Evolutionary conservation across 177 flowering plant genomes (phyloP).

Genomic region (Vitis hybrid): DNA sequence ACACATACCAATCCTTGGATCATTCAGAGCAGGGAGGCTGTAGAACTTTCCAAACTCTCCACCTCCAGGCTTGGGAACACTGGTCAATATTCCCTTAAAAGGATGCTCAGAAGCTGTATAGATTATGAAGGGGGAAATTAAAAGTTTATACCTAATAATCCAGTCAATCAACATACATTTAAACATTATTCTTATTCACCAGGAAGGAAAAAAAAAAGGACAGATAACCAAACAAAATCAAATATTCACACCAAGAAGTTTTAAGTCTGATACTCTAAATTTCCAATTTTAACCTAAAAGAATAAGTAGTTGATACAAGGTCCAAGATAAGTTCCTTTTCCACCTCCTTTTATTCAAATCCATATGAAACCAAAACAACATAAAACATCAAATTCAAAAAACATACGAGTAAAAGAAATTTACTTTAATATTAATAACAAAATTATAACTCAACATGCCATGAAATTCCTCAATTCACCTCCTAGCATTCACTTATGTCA

Average conservation of each 20-base stretch:
- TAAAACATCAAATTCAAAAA: background rate
- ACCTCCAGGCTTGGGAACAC: slow-evolving; percentile 35
- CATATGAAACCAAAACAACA: too few relatives aligned
- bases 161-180: background rate
- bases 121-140: background rate
- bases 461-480: too few relatives aligned
- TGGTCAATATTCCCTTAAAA: slow-evolving; percentile 27
- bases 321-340: background rate
- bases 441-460: too few relatives aligned
- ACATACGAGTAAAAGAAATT: too few relatives aligned
- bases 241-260: background rate
- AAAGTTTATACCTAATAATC: background rate
- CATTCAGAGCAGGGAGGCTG: slow-evolving; percentile 51
- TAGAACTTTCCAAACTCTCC: slow-evolving; percentile 50
- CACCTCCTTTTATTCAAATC: background rate
- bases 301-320: background rate
- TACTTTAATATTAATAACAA: too few relatives aligned
- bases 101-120: slow-evolving; percentile 26
- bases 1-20: slow-evolving; percentile 41
- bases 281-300: background rate
- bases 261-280: background rate
- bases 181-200: background rate
- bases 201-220: background rate
- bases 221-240: background rate
- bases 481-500: too few relatives aligned